Conservation (phyloP, 2,329 filamentous ascomycete genomes). For the Fusarium piperis region DNA sequence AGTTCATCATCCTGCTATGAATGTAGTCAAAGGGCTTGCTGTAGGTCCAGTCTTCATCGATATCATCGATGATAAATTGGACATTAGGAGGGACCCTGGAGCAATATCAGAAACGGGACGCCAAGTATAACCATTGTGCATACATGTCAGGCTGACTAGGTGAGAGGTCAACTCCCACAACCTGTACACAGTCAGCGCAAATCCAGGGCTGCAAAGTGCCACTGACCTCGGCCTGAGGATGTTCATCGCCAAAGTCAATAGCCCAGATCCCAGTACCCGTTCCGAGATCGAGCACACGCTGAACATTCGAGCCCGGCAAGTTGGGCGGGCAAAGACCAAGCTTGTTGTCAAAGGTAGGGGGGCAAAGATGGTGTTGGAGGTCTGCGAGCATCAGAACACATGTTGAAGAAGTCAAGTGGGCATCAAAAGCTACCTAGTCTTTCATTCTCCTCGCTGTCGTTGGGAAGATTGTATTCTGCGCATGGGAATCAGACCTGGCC, state of each 20-base stretch:
- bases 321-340: slow-evolving; percentile 30
- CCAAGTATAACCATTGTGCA: not conserved
- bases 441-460: not conserved
- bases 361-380: slow-evolving; percentile 34
- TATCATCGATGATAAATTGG: slow-evolving; percentile 38
- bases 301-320: not conserved
- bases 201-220: not conserved
- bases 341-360: slow-evolving; percentile 39
- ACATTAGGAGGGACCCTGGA: slow-evolving; percentile 34
- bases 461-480: not conserved
- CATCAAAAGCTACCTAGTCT: not conserved
- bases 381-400: slow-evolving; percentile 1
- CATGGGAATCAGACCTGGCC: not conserved
- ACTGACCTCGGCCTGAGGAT: slow-evolving; percentile 17
- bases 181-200: not conserved
- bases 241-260: slow-evolving; percentile 38
- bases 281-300: slow-evolving; percentile 38
- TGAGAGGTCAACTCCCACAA: slow-evolving; percentile 29
- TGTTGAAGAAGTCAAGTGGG: too few relatives aligned
- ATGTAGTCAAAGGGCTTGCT: slow-evolving; percentile 39
- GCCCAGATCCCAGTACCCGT: slow-evolving; percentile 19
- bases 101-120: not conserved
- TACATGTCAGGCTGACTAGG: slow-evolving; percentile 28
- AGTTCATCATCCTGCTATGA: slow-evolving; percentile 33
- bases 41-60: slow-evolving; percentile 39